phyloP scores from a whole-genome alignment of 345 rosid species.

The Lepidium africanum region DNA sequence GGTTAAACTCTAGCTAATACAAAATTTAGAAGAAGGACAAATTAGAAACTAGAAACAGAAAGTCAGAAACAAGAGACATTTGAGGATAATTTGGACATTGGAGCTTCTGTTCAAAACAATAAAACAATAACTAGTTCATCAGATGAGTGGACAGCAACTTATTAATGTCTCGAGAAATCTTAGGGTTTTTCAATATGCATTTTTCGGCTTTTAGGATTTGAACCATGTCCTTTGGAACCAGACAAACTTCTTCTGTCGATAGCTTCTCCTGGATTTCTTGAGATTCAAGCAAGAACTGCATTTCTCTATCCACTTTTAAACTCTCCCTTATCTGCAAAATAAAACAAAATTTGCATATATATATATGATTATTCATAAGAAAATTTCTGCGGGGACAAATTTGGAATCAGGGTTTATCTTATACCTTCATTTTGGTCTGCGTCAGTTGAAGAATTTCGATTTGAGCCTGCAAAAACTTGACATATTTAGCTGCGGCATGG shows the following conservation, averaged over 20 bases:
- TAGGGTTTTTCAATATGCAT: slow-evolving; percentile 11
- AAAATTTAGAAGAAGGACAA: neutral
- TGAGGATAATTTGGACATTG: neutral
- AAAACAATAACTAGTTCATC: neutral
- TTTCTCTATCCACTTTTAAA: neutral
- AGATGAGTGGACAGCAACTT: neutral
- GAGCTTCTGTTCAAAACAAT: neutral
- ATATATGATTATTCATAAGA: neutral
- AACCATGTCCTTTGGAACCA: slow-evolving; percentile 33
- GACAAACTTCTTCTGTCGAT: slow-evolving; percentile 31
- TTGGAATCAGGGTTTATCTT: neutral
- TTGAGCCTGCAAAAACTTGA: slow-evolving; percentile 74
- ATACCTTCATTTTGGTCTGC: slow-evolving; percentile 12
- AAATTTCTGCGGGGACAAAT: neutral
- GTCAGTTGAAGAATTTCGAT: slow-evolving; percentile 35
- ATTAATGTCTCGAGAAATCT: slow-evolving; percentile 7
- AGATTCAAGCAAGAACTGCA: slow-evolving; percentile 26
- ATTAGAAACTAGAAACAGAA: neutral
- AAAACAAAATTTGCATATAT: neutral
- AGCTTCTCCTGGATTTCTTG: slow-evolving; percentile 39
- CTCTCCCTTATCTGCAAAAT: neutral
- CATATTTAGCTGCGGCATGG: slow-evolving; percentile 68
- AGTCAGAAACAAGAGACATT: neutral
- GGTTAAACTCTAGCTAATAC: neutral
- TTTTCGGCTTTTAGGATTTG: slow-evolving; percentile 6